These are phyloP conservation scores for Rhizopogon sp. DNA, from an alignment of 768 basidiomycete genomes.

Conservation along the genomic window DNA sequence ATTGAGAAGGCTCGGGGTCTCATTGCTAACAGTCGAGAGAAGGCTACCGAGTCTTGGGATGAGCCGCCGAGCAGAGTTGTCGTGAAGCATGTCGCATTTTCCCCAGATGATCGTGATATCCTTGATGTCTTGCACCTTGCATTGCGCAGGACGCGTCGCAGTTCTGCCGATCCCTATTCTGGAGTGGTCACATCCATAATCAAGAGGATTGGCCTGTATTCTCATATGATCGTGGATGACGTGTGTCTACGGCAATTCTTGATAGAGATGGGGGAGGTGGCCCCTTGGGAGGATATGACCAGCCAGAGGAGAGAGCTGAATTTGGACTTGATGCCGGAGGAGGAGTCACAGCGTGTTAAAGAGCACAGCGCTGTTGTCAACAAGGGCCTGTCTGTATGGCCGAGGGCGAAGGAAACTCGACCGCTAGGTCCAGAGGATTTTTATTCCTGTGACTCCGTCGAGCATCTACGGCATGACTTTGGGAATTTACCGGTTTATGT, in stretches of 20 bases:
- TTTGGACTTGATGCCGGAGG: constrained; percentile 29
- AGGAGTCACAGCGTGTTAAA: constrained; percentile 37
- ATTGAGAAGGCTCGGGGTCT: constrained; percentile 42
- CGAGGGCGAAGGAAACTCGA: constrained; percentile 10
- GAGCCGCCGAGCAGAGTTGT: constrained; percentile 23
- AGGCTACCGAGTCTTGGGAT: constrained; percentile 24
- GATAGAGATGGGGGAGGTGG: constrained; percentile 65
- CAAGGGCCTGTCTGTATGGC: constrained; percentile 10
- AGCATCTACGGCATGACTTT: constrained; percentile 80
- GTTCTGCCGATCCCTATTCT: constrained; percentile 61
- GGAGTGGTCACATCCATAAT: constrained; percentile 50
- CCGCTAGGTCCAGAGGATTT: constrained; percentile 62
- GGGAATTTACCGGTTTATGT: constrained; percentile 78
- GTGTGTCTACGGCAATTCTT: constrained; percentile 45
- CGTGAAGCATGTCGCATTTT: constrained; percentile 35
- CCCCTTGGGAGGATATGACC: constrained; percentile 76
- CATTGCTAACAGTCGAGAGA: constrained; percentile 29
- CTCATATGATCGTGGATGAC: constrained; percentile 15
- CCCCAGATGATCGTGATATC: constrained; percentile 48
- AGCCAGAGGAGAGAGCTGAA: constrained; percentile 34
- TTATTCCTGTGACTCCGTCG: constrained; percentile 57
- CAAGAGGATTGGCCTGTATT: constrained; percentile 44
- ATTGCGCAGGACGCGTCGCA: constrained; percentile 39
- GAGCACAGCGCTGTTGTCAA: constrained; percentile 24
- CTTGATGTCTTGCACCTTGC: constrained; percentile 55